Evolutionary conservation across 768 basidiomycete genomes (phyloP).

Genomic region (Infundibulicybe gibba): DNA sequence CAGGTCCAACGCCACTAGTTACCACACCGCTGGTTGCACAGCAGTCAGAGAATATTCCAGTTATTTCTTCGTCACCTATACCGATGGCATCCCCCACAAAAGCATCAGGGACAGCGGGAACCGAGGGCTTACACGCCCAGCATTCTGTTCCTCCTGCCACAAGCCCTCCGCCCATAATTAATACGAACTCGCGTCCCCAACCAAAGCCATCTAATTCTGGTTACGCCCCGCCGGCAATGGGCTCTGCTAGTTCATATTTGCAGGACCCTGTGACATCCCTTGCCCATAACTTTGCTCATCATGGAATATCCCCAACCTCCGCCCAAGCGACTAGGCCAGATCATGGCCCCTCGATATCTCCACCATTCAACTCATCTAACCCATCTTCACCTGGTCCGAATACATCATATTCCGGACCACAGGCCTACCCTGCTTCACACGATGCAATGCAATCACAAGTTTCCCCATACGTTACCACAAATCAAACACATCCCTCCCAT

Average conservation of each 20-base stretch:
- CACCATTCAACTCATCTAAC: constrained; percentile 31
- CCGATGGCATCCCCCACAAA: constrained; percentile 1
- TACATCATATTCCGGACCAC: constrained; percentile 4
- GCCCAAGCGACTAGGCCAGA: constrained; percentile 3
- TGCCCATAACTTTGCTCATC: constrained; percentile 32
- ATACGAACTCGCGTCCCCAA: constrained; percentile 10
- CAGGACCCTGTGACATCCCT: constrained; percentile 27
- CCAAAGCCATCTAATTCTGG: constrained; percentile 6
- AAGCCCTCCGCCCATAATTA: constrained; percentile 9
- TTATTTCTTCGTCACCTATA: constrained; percentile 1
- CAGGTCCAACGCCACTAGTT: constrained; percentile 4
- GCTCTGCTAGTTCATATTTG: not conserved
- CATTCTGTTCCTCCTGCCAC: constrained; percentile 3
- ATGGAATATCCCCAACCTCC: constrained; percentile 24
- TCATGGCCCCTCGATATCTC: constrained; percentile 11
- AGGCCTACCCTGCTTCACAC: constrained; percentile 4
- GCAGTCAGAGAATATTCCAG: constrained; percentile 4
- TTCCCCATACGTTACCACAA: constrained; percentile 2
- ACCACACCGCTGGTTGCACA: constrained; percentile 4
- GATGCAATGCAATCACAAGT: not conserved
- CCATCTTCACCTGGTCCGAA: constrained; percentile 14
- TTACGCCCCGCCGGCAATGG: constrained; percentile 3
- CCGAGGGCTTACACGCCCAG: not conserved
- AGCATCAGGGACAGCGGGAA: not conserved
- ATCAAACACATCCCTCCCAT: not conserved